Conservation (phyloP, 2,329 filamentous ascomycete genomes). For the Chaetomiaceae sp. region DNA sequence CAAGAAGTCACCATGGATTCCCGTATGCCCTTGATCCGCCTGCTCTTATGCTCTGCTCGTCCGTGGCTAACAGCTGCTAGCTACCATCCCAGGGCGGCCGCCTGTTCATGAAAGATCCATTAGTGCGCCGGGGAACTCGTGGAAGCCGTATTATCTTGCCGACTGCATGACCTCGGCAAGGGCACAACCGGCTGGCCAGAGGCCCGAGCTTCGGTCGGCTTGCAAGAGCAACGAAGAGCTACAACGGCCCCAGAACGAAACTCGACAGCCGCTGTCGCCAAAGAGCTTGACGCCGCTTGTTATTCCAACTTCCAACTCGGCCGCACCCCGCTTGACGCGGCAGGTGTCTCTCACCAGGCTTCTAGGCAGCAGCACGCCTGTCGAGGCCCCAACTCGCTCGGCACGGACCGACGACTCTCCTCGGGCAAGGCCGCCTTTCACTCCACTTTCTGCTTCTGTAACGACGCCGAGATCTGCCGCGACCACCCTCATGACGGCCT, state of each 20-base stretch:
- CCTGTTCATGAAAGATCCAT: conserved; percentile 61
- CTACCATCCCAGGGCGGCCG: conserved; percentile 63
- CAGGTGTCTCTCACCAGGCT: conserved; percentile 44
- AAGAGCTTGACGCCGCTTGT: conserved; percentile 54
- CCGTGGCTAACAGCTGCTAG: conserved; percentile 35
- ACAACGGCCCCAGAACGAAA: conserved; percentile 21
- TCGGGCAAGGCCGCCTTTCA: conserved; percentile 41
- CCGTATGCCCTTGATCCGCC: conserved; percentile 51
- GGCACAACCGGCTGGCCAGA: conserved; percentile 33
- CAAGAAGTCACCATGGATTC: conserved; percentile 66
- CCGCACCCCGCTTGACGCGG: conserved; percentile 32
- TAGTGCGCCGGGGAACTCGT: conserved; percentile 53
- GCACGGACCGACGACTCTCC: conserved; percentile 46
- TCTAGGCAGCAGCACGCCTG: conserved; percentile 42
- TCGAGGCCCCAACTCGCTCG: conserved; percentile 39
- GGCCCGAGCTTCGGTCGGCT: conserved; percentile 28
- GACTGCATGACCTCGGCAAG: conserved; percentile 34
- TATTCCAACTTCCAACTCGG: conserved; percentile 43
- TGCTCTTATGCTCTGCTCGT: background rate
- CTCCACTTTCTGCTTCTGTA: conserved; percentile 41
- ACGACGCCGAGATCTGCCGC: conserved; percentile 43
- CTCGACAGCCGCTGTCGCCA: conserved; percentile 44
- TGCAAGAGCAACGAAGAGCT: conserved; percentile 24
- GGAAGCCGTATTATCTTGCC: conserved; percentile 42
- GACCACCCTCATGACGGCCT: conserved; percentile 34